These are phyloP conservation scores for Neurospora sp. DNA, from an alignment of 495 filamentous ascomycete species.

Conservation along the genomic window DNA sequence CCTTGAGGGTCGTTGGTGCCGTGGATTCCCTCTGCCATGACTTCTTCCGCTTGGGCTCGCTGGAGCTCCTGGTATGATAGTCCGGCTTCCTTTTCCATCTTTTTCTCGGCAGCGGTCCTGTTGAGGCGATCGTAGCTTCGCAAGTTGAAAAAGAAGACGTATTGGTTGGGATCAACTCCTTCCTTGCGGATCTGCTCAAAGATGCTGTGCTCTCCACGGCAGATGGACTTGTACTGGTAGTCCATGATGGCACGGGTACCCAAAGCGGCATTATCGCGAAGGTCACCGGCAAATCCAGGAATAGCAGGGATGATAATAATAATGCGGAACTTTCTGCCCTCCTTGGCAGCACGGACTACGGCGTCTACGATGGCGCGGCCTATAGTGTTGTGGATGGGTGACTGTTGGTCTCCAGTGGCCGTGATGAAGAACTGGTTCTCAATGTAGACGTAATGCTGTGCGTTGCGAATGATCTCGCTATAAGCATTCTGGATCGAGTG, in stretches of 20 bases:
- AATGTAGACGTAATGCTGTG: conserved; percentile 89
- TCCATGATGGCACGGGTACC: conserved; percentile 96
- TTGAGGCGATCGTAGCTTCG: conserved; percentile 86
- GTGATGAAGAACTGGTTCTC: conserved; percentile 99
- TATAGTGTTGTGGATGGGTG: conserved; percentile 77
- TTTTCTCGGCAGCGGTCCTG: conserved; percentile 55
- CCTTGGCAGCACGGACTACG: conserved; percentile 68
- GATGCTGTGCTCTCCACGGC: conserved; percentile 82
- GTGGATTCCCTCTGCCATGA: conserved; percentile 69
- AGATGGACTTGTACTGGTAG: conserved; percentile 95
- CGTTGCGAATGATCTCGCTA: conserved; percentile 69
- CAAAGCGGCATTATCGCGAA: conserved; percentile 68
- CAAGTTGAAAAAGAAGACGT: conserved; percentile 89
- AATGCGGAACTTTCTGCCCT: conserved; percentile 80
- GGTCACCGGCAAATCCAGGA: conserved; percentile 87
- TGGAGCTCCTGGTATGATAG: conserved; percentile 80
- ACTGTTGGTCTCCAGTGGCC: conserved; percentile 79
- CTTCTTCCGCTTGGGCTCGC: conserved; percentile 71
- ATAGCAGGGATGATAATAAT: conserved; percentile 85
- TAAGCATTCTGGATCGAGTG: conserved; percentile 93
- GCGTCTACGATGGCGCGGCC: conserved; percentile 86
- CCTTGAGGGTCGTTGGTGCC: conserved; percentile 38
- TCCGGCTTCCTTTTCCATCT: conserved; percentile 66
- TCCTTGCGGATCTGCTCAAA: conserved; percentile 65
- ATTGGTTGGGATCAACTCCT: conserved; percentile 68